Evolutionary conservation across 1,284 basidiomycete species (phyloP), one percentile per base, ranked within the genome.

Genomic region (Puccinia triticina): DNA sequence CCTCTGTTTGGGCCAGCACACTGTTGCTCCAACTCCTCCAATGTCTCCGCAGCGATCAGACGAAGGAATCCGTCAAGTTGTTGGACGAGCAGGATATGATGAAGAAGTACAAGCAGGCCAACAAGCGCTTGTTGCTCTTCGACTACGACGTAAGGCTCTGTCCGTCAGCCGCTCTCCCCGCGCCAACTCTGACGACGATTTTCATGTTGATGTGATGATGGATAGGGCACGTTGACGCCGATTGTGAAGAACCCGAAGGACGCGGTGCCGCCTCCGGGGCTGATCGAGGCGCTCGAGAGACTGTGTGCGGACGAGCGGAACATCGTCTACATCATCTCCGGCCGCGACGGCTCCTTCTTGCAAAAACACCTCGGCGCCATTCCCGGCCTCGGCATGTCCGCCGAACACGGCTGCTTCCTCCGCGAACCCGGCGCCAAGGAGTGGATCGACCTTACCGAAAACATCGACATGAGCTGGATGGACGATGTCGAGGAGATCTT

Each of bases 381-480:
- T 82, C 88, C 89, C 84, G 90, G 91, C 72, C 89, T 99, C 4
- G 96, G 96, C 26, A 93, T 99, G 90, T 93, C 92, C 18, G 96
- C 97, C 32, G 96, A 99, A 88, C 97, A 99, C 86, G 97, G 97
- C 26, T 93, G 93, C 64, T 99, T 98, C 88, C 91, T 98, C 82
- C 91, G 92, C 81, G 91, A 91, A 84, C 93, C 93, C 0, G 72
- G 72, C 1, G 48, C 40, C 26, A 66, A 74, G 85, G 86, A 57
- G n/a, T 99, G 96, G 94, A 90, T 89, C 84, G 96, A 96, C 87
- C 92, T 98, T 86, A 98, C 96, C 32, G 91, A 92, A 87, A 90
- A 90, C 84, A 88, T 99, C 86, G 96, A 99, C 88, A 98, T 99
- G 97, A 91, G 91, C 85, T 99, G 96, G 96, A 96, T 98, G 93